Evolutionary conservation across 2,329 filamentous ascomycete genomes (phyloP).

Genomic region (Alternaria sp.): DNA sequence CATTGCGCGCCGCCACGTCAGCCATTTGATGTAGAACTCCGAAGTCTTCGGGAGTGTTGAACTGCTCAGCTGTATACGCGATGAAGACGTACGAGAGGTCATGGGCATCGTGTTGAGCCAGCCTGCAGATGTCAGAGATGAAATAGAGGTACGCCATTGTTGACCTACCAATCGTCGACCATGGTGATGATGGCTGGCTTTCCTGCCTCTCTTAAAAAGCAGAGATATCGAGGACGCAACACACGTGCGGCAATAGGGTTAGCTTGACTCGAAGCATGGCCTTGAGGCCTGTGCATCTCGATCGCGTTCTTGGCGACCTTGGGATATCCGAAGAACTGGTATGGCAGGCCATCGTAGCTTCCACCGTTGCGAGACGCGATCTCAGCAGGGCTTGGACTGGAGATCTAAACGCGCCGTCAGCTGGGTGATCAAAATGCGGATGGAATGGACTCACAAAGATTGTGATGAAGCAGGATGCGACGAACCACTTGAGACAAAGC

Average conservation of each 20-base stretch:
- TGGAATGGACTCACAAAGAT: slow-evolving; percentile 25
- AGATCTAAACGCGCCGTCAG: slow-evolving; percentile 20
- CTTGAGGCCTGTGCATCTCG: slow-evolving; percentile 24
- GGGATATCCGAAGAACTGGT: slow-evolving; percentile 37
- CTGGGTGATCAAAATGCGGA: too few relatives aligned
- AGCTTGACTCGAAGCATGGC: slow-evolving; percentile 11
- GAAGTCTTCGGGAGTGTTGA: slow-evolving; percentile 37
- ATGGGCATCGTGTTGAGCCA: slow-evolving; percentile 26
- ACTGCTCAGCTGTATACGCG: slow-evolving; percentile 52
- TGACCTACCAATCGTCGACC: slow-evolving; percentile 34
- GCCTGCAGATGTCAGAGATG: slow-evolving; percentile 8
- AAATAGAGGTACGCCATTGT: background rate
- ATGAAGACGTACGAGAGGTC: slow-evolving; percentile 49
- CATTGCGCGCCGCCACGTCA: slow-evolving; percentile 47
- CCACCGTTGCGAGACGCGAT: slow-evolving; percentile 26
- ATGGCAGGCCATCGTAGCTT: slow-evolving; percentile 36
- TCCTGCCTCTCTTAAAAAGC: slow-evolving; percentile 31
- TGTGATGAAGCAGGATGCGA: slow-evolving; percentile 30
- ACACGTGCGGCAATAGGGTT: slow-evolving; percentile 37
- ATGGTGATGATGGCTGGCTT: slow-evolving; percentile 25
- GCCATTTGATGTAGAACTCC: slow-evolving; percentile 45
- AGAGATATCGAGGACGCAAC: slow-evolving; percentile 36
- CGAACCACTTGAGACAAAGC: slow-evolving; percentile 39
- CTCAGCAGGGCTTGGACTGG: slow-evolving; percentile 22
- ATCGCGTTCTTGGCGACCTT: slow-evolving; percentile 38